Evolutionary conservation across 208 protist species (phyloP), one percentile per base, ranked within the genome.

Genomic region (Leishmania amazonensis): DNA sequence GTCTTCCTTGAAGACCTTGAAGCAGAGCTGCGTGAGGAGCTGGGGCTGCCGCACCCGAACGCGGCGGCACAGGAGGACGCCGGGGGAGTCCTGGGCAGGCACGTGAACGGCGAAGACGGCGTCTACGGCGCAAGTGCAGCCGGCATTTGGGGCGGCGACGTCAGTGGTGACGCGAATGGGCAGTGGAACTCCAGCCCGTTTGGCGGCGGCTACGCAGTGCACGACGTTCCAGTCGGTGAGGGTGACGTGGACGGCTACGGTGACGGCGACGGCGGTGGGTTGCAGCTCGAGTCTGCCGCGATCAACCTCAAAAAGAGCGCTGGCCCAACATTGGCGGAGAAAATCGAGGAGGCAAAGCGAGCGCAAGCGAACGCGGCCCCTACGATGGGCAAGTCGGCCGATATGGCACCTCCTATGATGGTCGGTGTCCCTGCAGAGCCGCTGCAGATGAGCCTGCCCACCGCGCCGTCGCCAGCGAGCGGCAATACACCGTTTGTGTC

Each of bases 201-300:
- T 35, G 71, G 54, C 9, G 60, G 40, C 65, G n/a, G 54, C 19
- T 83, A 81, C 53, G 67, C 75, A 72, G 67, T 84, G 76, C 81
- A 78, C 19, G 65, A 81, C 28, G 51, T 87, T 38, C 74, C 78
- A 65, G 73, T 68, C 75, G 85, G 65, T 21, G 88, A 89, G 65
- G 85, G 80, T 21, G 92, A 89, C 35, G 85, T 85, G 31, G 88
- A 90, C 42, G 84, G 81, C 74, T 84, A 83, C 83, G 67, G 83
- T 74, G 60, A 81, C 79, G 71, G 72, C 28, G 78, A 70, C 60
- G 78, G 51, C 28, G 86, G 76, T 17, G 94, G 94, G 0, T 83
- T 97, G 85, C 94, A 97, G 83, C 85, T 95, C 75, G 94, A 97
- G 80, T 93, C 87, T 11, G 88, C 91, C 1, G 88, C 88, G 40